Conservation (phyloP, 176 grass and related monocot genomes). For the Puccinellia tenuiflora region DNA sequence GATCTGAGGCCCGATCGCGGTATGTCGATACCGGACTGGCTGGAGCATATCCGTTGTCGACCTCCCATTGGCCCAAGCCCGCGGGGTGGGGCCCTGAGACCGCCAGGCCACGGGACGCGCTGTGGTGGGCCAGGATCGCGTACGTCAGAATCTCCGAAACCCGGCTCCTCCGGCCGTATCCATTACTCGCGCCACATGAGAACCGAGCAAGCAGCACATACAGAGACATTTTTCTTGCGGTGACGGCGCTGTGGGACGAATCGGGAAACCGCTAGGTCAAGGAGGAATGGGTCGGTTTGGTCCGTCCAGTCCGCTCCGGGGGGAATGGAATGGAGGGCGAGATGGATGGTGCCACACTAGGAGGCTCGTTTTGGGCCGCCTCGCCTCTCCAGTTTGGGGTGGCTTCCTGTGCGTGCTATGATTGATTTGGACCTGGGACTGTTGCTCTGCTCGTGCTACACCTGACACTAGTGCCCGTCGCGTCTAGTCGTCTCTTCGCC, state of each 20-base stretch:
- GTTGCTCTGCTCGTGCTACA: no score
- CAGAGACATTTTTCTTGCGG: neutral
- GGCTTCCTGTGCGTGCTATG: neutral
- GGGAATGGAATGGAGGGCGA: neutral
- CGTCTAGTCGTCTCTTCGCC: no score
- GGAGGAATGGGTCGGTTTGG: neutral
- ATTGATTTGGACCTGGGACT: no score
- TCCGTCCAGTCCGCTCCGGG: no score
- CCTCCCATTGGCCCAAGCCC: neutral
- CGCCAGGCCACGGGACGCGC: neutral
- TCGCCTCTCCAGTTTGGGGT: neutral
- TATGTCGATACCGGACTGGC: conserved; percentile 12
- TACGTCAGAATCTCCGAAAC: neutral
- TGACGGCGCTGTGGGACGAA: neutral
- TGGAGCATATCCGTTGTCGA: conserved; percentile 4
- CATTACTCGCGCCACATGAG: neutral
- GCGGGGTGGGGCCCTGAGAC: neutral
- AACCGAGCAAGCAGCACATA: no score
- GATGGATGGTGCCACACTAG: neutral
- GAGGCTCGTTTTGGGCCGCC: neutral
- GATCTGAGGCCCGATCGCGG: neutral
- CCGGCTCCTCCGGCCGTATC: neutral
- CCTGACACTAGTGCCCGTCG: no score
- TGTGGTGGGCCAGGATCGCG: neutral
- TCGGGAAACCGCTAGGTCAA: neutral